Conservation (phyloP, 1,284 basidiomycete species). For the Wolfiporia cocos region DNA sequence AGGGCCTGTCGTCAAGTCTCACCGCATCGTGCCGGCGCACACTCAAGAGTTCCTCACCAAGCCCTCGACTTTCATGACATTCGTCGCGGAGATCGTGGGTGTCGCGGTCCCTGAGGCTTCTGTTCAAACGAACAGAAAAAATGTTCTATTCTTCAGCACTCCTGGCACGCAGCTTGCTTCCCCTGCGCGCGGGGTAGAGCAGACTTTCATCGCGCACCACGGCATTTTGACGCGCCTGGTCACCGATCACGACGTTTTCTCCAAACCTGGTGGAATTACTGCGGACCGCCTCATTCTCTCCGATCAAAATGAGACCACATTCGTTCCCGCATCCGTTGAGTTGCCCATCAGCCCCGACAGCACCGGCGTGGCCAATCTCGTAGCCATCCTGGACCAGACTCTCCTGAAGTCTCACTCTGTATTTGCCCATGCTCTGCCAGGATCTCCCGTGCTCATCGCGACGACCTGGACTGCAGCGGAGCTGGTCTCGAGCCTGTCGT, state of each 20-base stretch:
- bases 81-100: slow-evolving; percentile 29
- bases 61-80: slow-evolving; percentile 38
- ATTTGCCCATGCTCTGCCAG: slow-evolving; percentile 49
- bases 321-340: slow-evolving; percentile 41
- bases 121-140: slow-evolving; percentile 35
- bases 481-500: slow-evolving; percentile 46
- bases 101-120: slow-evolving; percentile 13
- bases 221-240: slow-evolving; percentile 52
- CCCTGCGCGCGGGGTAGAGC: slow-evolving; percentile 49
- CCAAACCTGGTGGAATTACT: slow-evolving; percentile 60
- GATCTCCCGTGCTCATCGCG: slow-evolving; percentile 52
- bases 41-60: slow-evolving; percentile 46
- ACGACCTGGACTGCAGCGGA: slow-evolving; percentile 62
- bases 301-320: slow-evolving; percentile 30
- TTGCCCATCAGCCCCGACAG: slow-evolving; percentile 45
- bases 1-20: slow-evolving; percentile 44
- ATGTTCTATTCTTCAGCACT: slow-evolving; percentile 57
- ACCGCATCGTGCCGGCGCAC: slow-evolving; percentile 52
- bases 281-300: slow-evolving; percentile 57
- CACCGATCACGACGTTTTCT: slow-evolving; percentile 63
- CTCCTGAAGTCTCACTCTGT: slow-evolving; percentile 65
- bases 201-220: slow-evolving; percentile 42
- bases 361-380: slow-evolving; percentile 53
- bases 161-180: slow-evolving; percentile 46
- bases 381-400: slow-evolving; percentile 62